Evolutionary conservation across 345 rosid genomes (phyloP), one percentile per base, ranked within the genome.

Genomic region (Noccaea caerulescens): DNA sequence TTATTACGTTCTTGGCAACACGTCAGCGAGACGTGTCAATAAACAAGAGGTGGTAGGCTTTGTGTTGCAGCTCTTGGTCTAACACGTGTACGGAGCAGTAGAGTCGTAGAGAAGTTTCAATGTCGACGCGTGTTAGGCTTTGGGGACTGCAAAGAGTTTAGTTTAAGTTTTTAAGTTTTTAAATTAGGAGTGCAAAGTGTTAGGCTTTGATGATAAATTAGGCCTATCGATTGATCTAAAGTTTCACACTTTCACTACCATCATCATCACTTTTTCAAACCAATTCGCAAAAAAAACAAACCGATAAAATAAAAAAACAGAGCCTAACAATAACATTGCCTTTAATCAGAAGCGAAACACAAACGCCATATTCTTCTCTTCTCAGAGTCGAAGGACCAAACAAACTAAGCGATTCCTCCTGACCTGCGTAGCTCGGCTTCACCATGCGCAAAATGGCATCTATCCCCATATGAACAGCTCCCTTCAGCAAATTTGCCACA

Each of bases 371-470:
- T 43, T 11, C 54, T 43, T 30, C 53, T 42, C 30, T 25, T 58
- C 39, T 47, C 64, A 56, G 23, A 56, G 10, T 36, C 58, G 47
- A 58, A 38, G 49, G 50, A 58, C 38, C 18, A 25, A 27, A 47
- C 37, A 0, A 7, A 25, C 72, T 66, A 57, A 47, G 25, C 53
- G 10, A 73, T 13, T 49, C 73, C 82, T 49, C 73, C 82, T 7
- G 86, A 27, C 61, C 65, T 81, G 50, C 93, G 87, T 71, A 93
- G 63, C 78, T 93, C 96, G 3, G 87, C 87, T 0, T 81, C 77
- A 62, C 98, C 98, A 30, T 93, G 97, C 0, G 98, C 98, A 66
- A 93, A 93, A 79, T 93, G 96, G 77, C 98, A 88, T 68, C 92
- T 77, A 16, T 88, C 92, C 6, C 97, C 98, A n/a, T 81, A 88